Evolutionary conservation across 1,284 basidiomycete species (phyloP).

Genomic region (Leccinum ponderosum): DNA sequence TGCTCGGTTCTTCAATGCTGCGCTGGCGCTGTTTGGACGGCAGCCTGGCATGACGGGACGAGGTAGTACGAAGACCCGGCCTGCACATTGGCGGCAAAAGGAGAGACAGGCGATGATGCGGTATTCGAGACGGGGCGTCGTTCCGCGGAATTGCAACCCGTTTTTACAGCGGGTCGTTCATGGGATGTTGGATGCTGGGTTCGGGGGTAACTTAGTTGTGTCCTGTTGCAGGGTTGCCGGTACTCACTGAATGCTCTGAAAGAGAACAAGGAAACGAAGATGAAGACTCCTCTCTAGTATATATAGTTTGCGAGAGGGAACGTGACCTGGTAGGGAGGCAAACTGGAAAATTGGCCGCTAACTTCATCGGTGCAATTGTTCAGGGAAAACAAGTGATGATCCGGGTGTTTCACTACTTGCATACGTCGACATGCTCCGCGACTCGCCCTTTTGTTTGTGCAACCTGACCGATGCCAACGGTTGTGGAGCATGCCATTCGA

Average conservation of each 20-base stretch:
- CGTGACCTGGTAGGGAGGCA: neutral
- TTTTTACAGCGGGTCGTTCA: conserved; percentile 46
- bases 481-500: neutral
- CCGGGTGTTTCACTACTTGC: neutral
- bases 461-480: neutral
- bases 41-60: conserved; percentile 34
- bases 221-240: neutral
- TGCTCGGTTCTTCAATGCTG: conserved; percentile 66
- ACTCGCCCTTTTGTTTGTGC: neutral
- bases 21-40: conserved; percentile 49
- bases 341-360: neutral
- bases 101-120: conserved; percentile 26
- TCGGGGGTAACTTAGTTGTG: conserved; percentile 11
- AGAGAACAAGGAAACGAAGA: neutral
- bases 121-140: conserved; percentile 29
- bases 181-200: conserved; percentile 48
- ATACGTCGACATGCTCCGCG: neutral
- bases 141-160: conserved; percentile 35
- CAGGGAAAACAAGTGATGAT: neutral
- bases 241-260: neutral
- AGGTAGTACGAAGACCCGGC: conserved; percentile 15
- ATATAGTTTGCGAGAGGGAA: neutral
- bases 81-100: conserved; percentile 33
- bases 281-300: neutral
- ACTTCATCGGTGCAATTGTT: neutral